Percentiles rank a stretch among this genome's conserved stretches.
These are phyloP conservation scores for Ustilago bromivora DNA, from an alignment of 1,284 basidiomycete species.

Conservation along the genomic window DNA sequence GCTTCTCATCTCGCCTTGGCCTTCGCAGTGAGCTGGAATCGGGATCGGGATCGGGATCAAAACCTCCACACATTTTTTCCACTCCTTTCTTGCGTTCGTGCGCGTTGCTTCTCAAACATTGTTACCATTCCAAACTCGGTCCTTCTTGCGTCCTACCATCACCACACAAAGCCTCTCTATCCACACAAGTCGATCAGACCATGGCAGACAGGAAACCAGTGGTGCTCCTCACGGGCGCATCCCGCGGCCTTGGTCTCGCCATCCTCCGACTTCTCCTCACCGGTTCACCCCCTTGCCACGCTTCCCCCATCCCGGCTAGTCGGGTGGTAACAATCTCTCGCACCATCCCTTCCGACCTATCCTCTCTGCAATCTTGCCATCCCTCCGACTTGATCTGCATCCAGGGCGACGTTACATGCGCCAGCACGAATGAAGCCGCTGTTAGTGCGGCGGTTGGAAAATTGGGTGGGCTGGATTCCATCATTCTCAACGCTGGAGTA, in stretches of 20 bases:
- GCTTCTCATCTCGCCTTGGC: no score
- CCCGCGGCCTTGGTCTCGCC: constrained; percentile 81
- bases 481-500: constrained; percentile 83
- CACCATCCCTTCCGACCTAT: constrained; percentile 76
- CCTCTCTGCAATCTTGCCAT: constrained; percentile 72
- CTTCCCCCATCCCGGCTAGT: constrained; percentile 63
- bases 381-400: constrained; percentile 69
- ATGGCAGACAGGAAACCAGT: constrained; percentile 48
- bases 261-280: constrained; percentile 76
- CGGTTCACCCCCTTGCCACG: constrained; percentile 23
- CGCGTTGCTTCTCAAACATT: not conserved
- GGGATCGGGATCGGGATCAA: no score
- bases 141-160: not conserved
- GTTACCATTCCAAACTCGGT: no score
- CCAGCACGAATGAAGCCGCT: constrained; percentile 75
- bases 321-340: constrained; percentile 83
- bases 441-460: constrained; percentile 75
- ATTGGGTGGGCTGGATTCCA: constrained; percentile 78
- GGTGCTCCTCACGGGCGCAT: constrained; percentile 65
- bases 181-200: not conserved
- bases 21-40: no score
- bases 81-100: constrained; percentile 1
- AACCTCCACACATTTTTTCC: no score
- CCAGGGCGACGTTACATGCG: constrained; percentile 76
- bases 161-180: not conserved